Evolutionary conservation across 192 early-diverging fungal genomes (phyloP).

Genomic region (Gigaspora rosea): DNA sequence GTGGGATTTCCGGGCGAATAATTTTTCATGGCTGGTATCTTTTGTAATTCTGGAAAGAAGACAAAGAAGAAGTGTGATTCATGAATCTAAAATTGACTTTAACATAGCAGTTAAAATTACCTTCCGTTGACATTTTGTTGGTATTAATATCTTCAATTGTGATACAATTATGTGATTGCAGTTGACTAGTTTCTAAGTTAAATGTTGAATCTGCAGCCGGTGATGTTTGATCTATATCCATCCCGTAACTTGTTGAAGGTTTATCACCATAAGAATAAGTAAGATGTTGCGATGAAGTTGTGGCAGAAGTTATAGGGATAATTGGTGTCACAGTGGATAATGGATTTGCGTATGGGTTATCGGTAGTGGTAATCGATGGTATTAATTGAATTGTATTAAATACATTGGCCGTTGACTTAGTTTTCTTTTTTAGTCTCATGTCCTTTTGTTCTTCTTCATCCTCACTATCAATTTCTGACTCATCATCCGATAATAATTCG

Average conservation of each 20-base stretch:
- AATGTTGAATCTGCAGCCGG: background rate
- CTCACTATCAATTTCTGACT: conserved; percentile 48
- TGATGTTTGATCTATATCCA: background rate
- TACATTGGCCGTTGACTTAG: background rate
- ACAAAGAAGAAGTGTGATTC: background rate
- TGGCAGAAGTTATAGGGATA: too few relatives aligned
- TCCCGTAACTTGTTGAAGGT: background rate
- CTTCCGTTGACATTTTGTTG: conserved; percentile 25
- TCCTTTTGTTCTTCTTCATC: conserved; percentile 16
- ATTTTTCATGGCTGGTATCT: conserved; percentile 45
- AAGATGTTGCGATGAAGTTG: too few relatives aligned
- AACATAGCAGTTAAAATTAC: background rate
- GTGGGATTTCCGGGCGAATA: conserved; percentile 42
- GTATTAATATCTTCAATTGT: conserved; percentile 26
- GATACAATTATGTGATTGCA: conserved; percentile 1
- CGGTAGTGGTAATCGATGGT: too few relatives aligned
- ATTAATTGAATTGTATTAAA: background rate
- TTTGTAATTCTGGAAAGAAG: conserved; percentile 38
- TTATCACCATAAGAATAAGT: too few relatives aligned
- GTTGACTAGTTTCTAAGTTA: conserved; percentile 2
- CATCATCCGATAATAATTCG: conserved; percentile 48
- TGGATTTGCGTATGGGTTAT: too few relatives aligned
- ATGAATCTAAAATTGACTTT: background rate
- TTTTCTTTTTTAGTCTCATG: background rate
- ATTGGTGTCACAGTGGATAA: too few relatives aligned